A percentile compares a stretch with the other conserved stretches of the same genome.
Conservation (phyloP, 495 filamentous ascomycete species). For the Aspergillus asperescens region DNA sequence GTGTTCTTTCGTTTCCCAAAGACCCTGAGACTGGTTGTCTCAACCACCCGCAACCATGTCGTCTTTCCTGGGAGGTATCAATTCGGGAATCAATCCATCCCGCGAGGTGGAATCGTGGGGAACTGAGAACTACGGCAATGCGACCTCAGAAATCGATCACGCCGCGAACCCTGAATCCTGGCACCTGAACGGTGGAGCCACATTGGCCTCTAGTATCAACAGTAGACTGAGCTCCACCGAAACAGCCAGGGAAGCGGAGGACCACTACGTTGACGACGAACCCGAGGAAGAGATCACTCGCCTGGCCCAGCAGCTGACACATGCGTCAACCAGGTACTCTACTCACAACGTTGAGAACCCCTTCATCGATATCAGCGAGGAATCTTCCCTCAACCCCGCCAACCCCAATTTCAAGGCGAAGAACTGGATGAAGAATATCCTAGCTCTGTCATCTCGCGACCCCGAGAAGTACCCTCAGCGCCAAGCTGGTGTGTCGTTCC, state of each 20-base stretch:
- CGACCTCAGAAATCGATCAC: not conserved
- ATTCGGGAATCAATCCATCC: constrained; percentile 28
- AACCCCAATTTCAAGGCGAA: constrained; percentile 46
- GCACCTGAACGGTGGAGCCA: not conserved
- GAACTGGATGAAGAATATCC: constrained; percentile 49
- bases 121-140: constrained; percentile 6
- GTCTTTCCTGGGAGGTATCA: constrained; percentile 38
- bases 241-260: constrained; percentile 27
- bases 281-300: constrained; percentile 38
- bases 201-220: constrained; percentile 20
- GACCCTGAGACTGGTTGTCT: constrained; percentile 19
- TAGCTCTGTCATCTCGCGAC: constrained; percentile 45
- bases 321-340: constrained; percentile 41
- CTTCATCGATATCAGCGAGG: constrained; percentile 37
- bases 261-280: constrained; percentile 25
- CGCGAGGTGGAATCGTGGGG: constrained; percentile 12
- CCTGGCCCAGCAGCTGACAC: constrained; percentile 45
- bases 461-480: constrained; percentile 42
- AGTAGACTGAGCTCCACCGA: constrained; percentile 30
- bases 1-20: constrained; percentile 1
- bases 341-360: constrained; percentile 36
- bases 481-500: constrained; percentile 45
- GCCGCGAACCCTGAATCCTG: constrained; percentile 3
- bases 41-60: constrained; percentile 29
- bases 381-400: constrained; percentile 43